Evolutionary conservation across 2,329 filamentous ascomycete genomes (phyloP).

Genomic region (Amauroascus niger): DNA sequence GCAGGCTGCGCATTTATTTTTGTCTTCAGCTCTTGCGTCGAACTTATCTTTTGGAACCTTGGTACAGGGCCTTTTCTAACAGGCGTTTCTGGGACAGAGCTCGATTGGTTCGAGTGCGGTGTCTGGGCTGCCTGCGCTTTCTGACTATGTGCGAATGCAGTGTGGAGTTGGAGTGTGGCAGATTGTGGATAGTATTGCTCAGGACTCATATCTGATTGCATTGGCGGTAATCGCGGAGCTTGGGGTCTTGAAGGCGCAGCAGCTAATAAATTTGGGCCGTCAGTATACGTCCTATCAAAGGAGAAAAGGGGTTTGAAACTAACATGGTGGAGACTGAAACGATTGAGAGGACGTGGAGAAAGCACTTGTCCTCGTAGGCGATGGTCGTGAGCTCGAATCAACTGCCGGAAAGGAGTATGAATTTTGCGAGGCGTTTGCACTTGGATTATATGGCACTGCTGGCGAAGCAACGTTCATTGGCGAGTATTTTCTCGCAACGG

Average conservation of each 20-base stretch:
- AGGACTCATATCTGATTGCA: constrained; percentile 57
- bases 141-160: constrained; percentile 48
- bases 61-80: constrained; percentile 60
- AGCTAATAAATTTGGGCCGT: constrained; percentile 6
- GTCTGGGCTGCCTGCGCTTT: constrained; percentile 40
- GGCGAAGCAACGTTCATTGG: constrained; percentile 87
- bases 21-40: constrained; percentile 64
- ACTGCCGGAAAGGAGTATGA: constrained; percentile 45
- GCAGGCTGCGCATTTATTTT: constrained; percentile 79
- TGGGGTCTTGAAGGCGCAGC: constrained; percentile 34
- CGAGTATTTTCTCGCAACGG: constrained; percentile 84
- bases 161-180: constrained; percentile 60
- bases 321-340: constrained; percentile 52
- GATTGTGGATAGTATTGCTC: constrained; percentile 65
- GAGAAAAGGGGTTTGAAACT: constrained; percentile 20
- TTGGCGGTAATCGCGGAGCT: constrained; percentile 62
- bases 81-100: constrained; percentile 17
- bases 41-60: constrained; percentile 72
- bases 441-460: constrained; percentile 64
- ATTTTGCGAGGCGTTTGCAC: constrained; percentile 46
- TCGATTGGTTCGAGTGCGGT: constrained; percentile 32
- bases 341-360: constrained; percentile 49
- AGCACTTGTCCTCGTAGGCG: constrained; percentile 58
- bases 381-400: constrained; percentile 55
- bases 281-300: neutral